These are phyloP conservation scores for Phytophthora melonis DNA, from an alignment of 352 stramenopile species.

Conservation along the genomic window DNA sequence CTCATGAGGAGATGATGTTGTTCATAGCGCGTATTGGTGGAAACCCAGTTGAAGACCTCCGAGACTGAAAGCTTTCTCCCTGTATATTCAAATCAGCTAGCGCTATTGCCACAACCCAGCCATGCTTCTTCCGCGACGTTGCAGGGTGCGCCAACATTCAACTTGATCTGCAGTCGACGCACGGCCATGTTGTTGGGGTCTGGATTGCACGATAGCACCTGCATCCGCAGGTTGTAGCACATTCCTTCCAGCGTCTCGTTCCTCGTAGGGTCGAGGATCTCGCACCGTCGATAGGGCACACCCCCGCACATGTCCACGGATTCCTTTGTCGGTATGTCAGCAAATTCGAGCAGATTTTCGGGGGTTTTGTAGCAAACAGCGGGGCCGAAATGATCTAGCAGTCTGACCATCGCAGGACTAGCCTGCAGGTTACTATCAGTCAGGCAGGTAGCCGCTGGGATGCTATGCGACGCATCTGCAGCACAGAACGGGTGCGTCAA, in stretches of 20 bases:
- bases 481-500: constrained; percentile 25
- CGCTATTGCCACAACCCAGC: constrained; percentile 20
- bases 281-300: constrained; percentile 26
- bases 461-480: constrained; percentile 3
- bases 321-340: constrained; percentile 31
- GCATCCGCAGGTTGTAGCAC: constrained; percentile 37
- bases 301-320: constrained; percentile 28
- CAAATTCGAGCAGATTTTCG: constrained; percentile 28
- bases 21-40: too few relatives aligned
- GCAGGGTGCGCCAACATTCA: constrained; percentile 23
- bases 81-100: background rate
- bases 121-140: constrained; percentile 27
- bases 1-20: too few relatives aligned
- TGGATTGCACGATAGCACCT: constrained; percentile 35
- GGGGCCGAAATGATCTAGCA: constrained; percentile 13
- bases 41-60: background rate
- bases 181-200: constrained; percentile 32
- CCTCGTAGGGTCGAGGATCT: constrained; percentile 13
- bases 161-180: constrained; percentile 27
- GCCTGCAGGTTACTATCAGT: constrained; percentile 7
- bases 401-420: constrained; percentile 13
- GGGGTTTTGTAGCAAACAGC: constrained; percentile 25
- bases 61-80: too few relatives aligned
- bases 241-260: constrained; percentile 20
- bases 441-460: constrained; percentile 30